phyloP scores from a whole-genome alignment of 495 filamentous ascomycete species.

The Hypoxylon subgilvum region DNA sequence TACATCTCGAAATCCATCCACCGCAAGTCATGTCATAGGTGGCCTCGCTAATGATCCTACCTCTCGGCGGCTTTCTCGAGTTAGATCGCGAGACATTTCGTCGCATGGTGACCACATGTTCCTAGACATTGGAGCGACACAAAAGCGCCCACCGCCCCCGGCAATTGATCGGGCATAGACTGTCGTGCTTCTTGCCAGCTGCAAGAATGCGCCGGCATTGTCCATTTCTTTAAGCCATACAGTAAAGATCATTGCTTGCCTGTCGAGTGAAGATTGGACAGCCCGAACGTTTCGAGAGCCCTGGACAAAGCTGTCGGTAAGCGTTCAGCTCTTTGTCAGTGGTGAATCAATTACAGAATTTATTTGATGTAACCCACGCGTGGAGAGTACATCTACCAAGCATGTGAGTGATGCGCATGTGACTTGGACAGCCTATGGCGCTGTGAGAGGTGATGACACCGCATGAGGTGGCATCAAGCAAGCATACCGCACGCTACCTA shows the following conservation, averaged over 20 bases:
- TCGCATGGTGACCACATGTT: slow-evolving; percentile 31
- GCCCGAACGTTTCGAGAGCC: not conserved
- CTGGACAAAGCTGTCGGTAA: slow-evolving; percentile 1
- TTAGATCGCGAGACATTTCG: slow-evolving; percentile 31
- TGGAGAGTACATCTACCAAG: not conserved
- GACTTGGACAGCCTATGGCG: not conserved
- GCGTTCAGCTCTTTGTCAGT: not conserved
- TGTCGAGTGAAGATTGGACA: not conserved
- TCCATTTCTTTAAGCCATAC: not conserved
- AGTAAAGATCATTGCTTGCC: not conserved
- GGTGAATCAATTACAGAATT: slow-evolving; percentile 3
- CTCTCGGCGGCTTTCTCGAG: slow-evolving; percentile 4
- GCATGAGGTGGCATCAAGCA: not conserved
- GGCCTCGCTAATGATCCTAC: slow-evolving; percentile 1
- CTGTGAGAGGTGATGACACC: slow-evolving; percentile 1
- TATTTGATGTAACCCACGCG: not conserved
- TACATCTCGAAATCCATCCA: slow-evolving; percentile 14
- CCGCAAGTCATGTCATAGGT: slow-evolving; percentile 7
- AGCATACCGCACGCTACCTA: not conserved
- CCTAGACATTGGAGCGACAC: slow-evolving; percentile 25
- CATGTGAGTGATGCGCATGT: slow-evolving; percentile 8
- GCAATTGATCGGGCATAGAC: slow-evolving; percentile 15
- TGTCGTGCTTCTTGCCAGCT: not conserved
- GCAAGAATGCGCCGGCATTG: not conserved
- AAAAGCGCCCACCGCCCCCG: slow-evolving; percentile 16